Percentiles rank a stretch among this genome's conserved stretches.
These are phyloP conservation scores for Aspergillus quadrilineatus DNA, from an alignment of 2,329 filamentous ascomycete species.

Conservation along the genomic window DNA sequence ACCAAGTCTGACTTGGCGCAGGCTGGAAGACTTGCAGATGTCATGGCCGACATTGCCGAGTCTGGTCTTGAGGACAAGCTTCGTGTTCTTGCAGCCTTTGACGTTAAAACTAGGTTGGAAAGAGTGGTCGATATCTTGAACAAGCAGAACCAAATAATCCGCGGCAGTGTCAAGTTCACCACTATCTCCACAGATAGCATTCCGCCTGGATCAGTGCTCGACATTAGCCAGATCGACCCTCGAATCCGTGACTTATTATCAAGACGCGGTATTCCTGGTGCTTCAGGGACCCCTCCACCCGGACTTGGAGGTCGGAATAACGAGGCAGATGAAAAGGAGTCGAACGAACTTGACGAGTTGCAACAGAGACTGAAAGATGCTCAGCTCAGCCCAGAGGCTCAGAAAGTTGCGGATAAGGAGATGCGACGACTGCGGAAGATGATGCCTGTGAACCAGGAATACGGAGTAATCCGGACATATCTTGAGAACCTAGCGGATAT, in stretches of 20 bases:
- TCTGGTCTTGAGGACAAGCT: slow-evolving; percentile 89
- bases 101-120: slow-evolving; percentile 73
- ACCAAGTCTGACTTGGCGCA: slow-evolving; percentile 76
- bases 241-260: slow-evolving; percentile 47
- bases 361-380: slow-evolving; percentile 83
- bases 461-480: slow-evolving; percentile 89
- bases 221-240: slow-evolving; percentile 53
- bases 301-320: slow-evolving; percentile 48
- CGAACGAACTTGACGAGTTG: slow-evolving; percentile 86
- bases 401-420: slow-evolving; percentile 88
- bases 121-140: slow-evolving; percentile 81
- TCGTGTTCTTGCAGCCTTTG: slow-evolving; percentile 75
- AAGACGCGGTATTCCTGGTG: slow-evolving; percentile 44
- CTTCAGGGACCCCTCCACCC: slow-evolving; percentile 43
- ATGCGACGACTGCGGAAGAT: slow-evolving; percentile 87
- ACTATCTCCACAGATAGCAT: slow-evolving; percentile 68
- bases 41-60: slow-evolving; percentile 92
- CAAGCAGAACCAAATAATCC: slow-evolving; percentile 77
- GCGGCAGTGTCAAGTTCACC: slow-evolving; percentile 83
- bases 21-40: slow-evolving; percentile 84
- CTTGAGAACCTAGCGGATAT: slow-evolving; percentile 92
- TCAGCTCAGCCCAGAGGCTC: slow-evolving; percentile 76
- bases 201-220: slow-evolving; percentile 59
- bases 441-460: slow-evolving; percentile 93
- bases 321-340: slow-evolving; percentile 71